Evolutionary conservation across 176 grass and related monocot species (phyloP).

Genomic region (Carex littledalei): DNA sequence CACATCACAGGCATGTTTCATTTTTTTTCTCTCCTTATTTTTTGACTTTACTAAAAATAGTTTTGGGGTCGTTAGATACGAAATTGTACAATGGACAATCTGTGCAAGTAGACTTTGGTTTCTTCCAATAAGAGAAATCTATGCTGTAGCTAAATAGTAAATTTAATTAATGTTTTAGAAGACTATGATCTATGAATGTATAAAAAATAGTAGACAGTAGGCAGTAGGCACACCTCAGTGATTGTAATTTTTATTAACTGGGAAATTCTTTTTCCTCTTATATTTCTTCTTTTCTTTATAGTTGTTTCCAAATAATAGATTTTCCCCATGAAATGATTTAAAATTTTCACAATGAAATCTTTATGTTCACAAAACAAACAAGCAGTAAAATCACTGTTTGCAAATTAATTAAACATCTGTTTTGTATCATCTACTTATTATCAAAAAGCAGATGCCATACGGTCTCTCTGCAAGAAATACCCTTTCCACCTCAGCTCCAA

Average conservation of each 20-base stretch:
- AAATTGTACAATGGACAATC: not conserved
- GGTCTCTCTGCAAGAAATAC: slow-evolving; percentile 52
- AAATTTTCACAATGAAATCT: not conserved
- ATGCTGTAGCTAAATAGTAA: not conserved
- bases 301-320: not conserved
- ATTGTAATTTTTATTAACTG: not conserved
- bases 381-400: not conserved
- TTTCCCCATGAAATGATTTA: not conserved
- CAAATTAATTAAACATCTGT: not conserved
- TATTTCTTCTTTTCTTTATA: not conserved
- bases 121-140: not conserved
- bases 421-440: not conserved
- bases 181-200: not conserved
- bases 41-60: not conserved
- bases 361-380: not conserved
- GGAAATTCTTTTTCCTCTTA: not conserved
- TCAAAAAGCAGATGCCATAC: slow-evolving; percentile 38
- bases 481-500: slow-evolving; percentile 57
- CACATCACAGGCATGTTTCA: slow-evolving; percentile 44
- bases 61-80: not conserved
- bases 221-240: not conserved
- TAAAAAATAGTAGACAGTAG: not conserved
- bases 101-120: not conserved
- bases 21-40: not conserved
- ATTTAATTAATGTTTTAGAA: not conserved